Base-by-base conservation (phyloP, 2,329 filamentous ascomycete species). In the Stachybotrys chlorohalonatus region DNA sequence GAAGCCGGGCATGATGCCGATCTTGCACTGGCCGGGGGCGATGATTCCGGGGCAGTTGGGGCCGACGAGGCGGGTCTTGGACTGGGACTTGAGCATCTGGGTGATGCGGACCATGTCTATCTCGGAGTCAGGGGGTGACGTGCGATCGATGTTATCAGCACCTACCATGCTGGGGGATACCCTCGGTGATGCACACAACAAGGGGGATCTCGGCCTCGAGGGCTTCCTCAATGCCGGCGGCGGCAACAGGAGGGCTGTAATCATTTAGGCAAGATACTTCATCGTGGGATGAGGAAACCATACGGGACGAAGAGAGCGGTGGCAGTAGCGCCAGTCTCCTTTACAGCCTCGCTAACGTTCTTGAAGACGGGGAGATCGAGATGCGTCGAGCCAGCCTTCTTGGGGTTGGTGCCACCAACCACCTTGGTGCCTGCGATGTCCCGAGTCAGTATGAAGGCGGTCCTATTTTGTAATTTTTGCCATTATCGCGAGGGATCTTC, bases 41-140 rank as follows among this genome's bases (percentile, higher is more conserved):
- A 97, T 97, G 76, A 97, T 93, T 73, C 93, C 94, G 61, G 94
- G 94, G 81, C 94, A 99, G 82, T 97, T 99, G 69, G 93, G 93
- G 64, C 93, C 93, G 59, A 97, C 91, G 68, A 99, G 83, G 70
- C 94, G 89, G 63, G 93, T 96, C 84, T 97, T 97, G 81, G 79
- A 86, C 79, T 99, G 94, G 54, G 92, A 90, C 84, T 96, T 97
- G 72, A 99, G 84, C 74, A 97, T 96, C 73, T 91, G 85, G 72
- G 94, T 96, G 75, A 97, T 96, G 78, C 93, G 91, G 66, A 97
- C 91, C 94, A 99, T 99, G 79, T 99, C 90, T 94, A 57, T 31
- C 24, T 39, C 9, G 36, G 48, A 51, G 52, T 31, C 50, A 54
- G 52, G 54, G 53, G 50, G 52, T 53, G 30, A 51, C 17, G 16